Percentiles rank a stretch among this genome's conserved stretches.
phyloP scores from a whole-genome alignment of 2,329 filamentous ascomycete species.

The Penicillium freii region DNA sequence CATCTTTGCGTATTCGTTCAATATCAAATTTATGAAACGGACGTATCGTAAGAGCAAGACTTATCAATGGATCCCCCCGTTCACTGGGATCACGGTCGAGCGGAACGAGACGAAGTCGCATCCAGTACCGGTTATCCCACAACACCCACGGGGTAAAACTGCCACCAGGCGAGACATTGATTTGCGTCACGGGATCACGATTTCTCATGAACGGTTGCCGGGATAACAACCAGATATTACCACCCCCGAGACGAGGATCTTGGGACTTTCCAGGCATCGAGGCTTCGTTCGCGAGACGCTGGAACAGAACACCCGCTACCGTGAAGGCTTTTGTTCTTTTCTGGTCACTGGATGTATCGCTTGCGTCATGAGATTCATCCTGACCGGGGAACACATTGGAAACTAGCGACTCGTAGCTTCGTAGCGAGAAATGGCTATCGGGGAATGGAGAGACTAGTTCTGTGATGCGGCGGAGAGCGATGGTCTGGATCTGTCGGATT shows the following conservation, averaged over 20 bases:
- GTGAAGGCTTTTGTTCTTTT: slow-evolving; percentile 46
- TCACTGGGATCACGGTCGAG: neutral
- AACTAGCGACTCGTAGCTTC: slow-evolving; percentile 44
- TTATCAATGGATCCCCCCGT: neutral
- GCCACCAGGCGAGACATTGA: slow-evolving; percentile 18
- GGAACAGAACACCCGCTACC: slow-evolving; percentile 50
- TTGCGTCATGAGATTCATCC: neutral
- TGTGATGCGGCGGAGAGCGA: slow-evolving; percentile 50
- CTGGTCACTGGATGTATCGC: neutral
- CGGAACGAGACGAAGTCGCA: slow-evolving; percentile 43
- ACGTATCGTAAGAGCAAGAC: slow-evolving; percentile 39
- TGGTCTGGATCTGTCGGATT: slow-evolving; percentile 37
- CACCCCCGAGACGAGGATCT: neutral
- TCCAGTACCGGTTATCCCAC: slow-evolving; percentile 59
- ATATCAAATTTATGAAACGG: slow-evolving; percentile 38
- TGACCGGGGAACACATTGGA: slow-evolving; percentile 41
- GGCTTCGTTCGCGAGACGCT: slow-evolving; percentile 33
- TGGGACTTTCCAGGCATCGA: neutral
- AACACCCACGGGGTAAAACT: slow-evolving; percentile 26
- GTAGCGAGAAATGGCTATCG: slow-evolving; percentile 42
- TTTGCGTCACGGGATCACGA: slow-evolving; percentile 20
- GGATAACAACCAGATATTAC: slow-evolving; percentile 39
- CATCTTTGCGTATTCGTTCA: slow-evolving; percentile 17
- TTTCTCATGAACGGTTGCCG: slow-evolving; percentile 39
- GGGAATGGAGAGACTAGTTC: slow-evolving; percentile 49